Evolutionary conservation across 345 rosid species (phyloP), one percentile per base, ranked within the genome.

Genomic region (Boechera stricta): DNA sequence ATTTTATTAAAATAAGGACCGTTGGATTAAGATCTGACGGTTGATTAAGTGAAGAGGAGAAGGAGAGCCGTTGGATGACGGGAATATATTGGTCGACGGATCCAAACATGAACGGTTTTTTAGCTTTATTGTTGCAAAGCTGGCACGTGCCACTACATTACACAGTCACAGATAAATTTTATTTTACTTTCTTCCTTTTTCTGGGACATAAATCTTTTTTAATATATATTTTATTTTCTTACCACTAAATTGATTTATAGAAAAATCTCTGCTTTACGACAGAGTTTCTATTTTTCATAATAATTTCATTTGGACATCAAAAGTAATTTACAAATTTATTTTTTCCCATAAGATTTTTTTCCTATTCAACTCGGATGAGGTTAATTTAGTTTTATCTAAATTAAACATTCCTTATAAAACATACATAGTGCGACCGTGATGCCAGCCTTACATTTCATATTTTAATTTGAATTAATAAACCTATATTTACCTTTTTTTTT

Each of bases 61-160:
- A 71, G 38, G 64, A 21, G 52, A 62, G 76, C 85, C 89, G 90
- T 84, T 84, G 76, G 95, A 88, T 52, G 87, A 85, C 79, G 87
- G 91, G 79, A 64, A 76, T 76, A 78, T 74, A 63, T 61, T 67
- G 83, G 86, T 85, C 88, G 87, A 85, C 82, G 82, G 94, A 91
- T 88, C 86, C 77, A 75, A 82, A 79, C 86, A 84, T 84, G 77
- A 73, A 47, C 77, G 56, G 60, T 35, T 68, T 79, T 79, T 54
- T 74, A 74, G 82, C 79, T 81, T 88, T 79, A 64, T 85, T 58
- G 85, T 83, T 82, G 80, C 79, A 76, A 80, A 57, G 79, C 82
- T 84, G 86, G 88, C 94, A 85, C 89, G 90, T 89, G 91, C 86
- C 83, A 56, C 41, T 59, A 32, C 44, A 35, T 26, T 45, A 64